Conservation (phyloP, 2,329 filamentous ascomycete species). For the Arthrocladium fulminans region DNA sequence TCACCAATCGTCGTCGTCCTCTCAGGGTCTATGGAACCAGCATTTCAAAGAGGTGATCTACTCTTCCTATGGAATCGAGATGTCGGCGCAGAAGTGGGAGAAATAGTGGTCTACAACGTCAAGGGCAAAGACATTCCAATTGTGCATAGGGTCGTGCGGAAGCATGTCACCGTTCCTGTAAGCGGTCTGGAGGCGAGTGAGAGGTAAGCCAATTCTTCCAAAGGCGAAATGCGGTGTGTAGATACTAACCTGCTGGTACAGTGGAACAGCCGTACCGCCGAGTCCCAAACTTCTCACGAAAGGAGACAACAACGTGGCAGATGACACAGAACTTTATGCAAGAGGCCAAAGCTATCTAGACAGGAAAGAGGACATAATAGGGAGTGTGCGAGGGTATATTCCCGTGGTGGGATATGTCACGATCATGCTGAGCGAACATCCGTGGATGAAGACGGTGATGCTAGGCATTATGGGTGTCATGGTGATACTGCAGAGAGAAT, state of each 20-base stretch:
- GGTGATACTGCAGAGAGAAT: constrained; percentile 88
- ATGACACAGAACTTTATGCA: constrained; percentile 88
- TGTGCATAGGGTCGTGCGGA: constrained; percentile 81
- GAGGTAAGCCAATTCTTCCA: constrained; percentile 25
- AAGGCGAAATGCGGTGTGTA: neutral
- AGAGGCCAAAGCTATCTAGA: constrained; percentile 77
- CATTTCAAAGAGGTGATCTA: constrained; percentile 56
- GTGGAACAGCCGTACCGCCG: constrained; percentile 9
- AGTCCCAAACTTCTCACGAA: constrained; percentile 71
- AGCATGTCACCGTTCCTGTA: constrained; percentile 39
- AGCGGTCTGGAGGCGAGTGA: constrained; percentile 25
- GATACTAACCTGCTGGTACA: constrained; percentile 3
- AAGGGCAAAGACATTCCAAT: constrained; percentile 94
- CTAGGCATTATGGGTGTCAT: constrained; percentile 89
- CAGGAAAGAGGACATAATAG: constrained; percentile 76
- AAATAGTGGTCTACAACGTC: constrained; percentile 75
- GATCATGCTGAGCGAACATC: constrained; percentile 88
- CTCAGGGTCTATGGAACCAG: constrained; percentile 60
- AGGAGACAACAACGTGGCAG: constrained; percentile 89
- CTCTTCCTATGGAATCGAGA: constrained; percentile 56
- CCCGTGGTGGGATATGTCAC: constrained; percentile 96
- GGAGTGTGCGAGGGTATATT: constrained; percentile 82
- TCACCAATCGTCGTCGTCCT: constrained; percentile 60
- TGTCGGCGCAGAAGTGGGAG: constrained; percentile 56
- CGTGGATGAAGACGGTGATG: constrained; percentile 94